Evolutionary conservation across 1,284 basidiomycete genomes (phyloP), one percentile per base, ranked within the genome.

Genomic region (Cryptococcus hybrid): DNA sequence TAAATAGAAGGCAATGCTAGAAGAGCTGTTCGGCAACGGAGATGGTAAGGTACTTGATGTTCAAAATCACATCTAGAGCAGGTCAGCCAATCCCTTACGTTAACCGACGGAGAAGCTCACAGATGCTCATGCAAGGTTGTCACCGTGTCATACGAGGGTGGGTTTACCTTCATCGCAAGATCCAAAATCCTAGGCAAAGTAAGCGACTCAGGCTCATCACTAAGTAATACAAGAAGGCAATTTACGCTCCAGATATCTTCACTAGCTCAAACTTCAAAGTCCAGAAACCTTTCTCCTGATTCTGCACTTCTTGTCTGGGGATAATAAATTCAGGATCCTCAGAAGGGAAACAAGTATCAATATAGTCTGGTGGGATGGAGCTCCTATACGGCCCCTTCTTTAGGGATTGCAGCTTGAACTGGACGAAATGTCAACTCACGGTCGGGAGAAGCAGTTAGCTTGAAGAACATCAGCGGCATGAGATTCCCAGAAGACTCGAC

Each of bases 401-500:
- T 18, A 18, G 18, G 18, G 18, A 18, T 18, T 18, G 18, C 18
- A 18, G 18, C 18, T 18, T 18, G 18, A 18, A 18, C 18, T 18
- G 18, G 18, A 18, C 18, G 18, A 18, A 18, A 18, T 18, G 18
- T 18, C 18, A 18, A 18, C 18, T 18, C 18, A 18, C 4, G 70
- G 70, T 2, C 70, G 62, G 5, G 68, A 69, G 52, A 72, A 72
- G 57, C 70, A 70, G 47, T 68, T 66, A n/a, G 68, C 64, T 58
- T 69, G 68, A 36, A 71, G 63, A 15, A 63, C 47, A 40, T 71
- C 69, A 5, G 61, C 62, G 2, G 66, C 53, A 45, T 68, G 62
- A 11, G 52, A 56, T 50, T 69, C 69, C 69, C 69, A 71, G 58
- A 71, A 71, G 3, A 69, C 66, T 11, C 63, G 66, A 30, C 68